Evolutionary conservation across 768 basidiomycete species (phyloP).

Genomic region (Jaapia argillacea): DNA sequence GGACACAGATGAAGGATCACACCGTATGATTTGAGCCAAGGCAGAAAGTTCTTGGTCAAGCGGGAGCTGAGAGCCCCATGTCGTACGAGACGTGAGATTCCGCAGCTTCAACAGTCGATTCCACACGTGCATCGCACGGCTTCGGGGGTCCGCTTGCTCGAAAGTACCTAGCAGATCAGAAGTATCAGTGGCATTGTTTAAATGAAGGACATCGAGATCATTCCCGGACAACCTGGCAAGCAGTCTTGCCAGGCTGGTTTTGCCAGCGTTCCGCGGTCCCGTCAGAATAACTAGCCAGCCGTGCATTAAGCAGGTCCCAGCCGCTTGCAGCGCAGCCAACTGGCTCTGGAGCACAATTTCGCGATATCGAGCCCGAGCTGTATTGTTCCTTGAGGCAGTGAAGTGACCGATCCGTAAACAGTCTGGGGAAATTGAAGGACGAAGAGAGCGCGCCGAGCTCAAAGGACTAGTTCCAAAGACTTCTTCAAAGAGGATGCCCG

Average conservation of each 20-base stretch:
- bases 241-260: constrained; percentile 62
- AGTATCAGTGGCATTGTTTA: constrained; percentile 86
- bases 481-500: constrained; percentile 42
- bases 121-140: constrained; percentile 26
- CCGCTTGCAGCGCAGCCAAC: constrained; percentile 57
- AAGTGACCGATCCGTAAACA: constrained; percentile 63
- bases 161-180: constrained; percentile 93
- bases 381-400: constrained; percentile 22
- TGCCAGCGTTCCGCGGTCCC: constrained; percentile 66
- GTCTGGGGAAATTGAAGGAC: constrained; percentile 34
- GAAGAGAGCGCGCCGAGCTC: constrained; percentile 18
- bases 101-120: constrained; percentile 29
- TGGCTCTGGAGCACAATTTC: constrained; percentile 52
- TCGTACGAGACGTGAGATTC: constrained; percentile 27
- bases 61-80: constrained; percentile 9
- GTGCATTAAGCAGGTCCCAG: constrained; percentile 62
- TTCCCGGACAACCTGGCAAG: constrained; percentile 67
- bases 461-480: constrained; percentile 28
- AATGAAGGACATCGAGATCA: constrained; percentile 55
- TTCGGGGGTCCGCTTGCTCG: constrained; percentile 72
- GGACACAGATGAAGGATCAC: neutral
- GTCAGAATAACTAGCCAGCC: constrained; percentile 88
- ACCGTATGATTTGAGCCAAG: neutral
- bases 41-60: neutral
- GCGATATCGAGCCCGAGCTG: constrained; percentile 25